Base-by-base conservation (phyloP, 139 green algal species). In the Eudorina sp. region DNA sequence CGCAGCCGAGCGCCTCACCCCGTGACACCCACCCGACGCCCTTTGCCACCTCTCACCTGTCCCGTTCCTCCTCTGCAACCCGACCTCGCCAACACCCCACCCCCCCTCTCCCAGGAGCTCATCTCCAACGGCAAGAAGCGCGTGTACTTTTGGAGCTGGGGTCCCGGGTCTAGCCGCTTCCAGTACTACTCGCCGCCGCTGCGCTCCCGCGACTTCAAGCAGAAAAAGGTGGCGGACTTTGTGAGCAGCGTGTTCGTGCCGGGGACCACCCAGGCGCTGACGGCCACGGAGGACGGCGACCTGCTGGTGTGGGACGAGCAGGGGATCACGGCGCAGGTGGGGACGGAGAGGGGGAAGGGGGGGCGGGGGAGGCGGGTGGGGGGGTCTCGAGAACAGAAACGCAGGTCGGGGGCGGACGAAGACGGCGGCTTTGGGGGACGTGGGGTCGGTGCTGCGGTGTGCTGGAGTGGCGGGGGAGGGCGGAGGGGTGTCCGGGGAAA, bases 271-370 rank as follows among this genome's bases (percentile, higher is more conserved):
- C 91, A 92, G 68, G 91, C 91, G n/a, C 75, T 92, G 53, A 92
- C 88, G 4, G 94, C 88, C 55, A 96, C 95, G 1, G 38, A 69
- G 58, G 95, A 97, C 55, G 95, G 95, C 4, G 95, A 98, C 78
- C 80, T 97, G 46, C 91, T 98, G 72, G 92, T 98, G 72, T 98
- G 94, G 94, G 94, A 96, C 79, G 89, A 95, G 85, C 93, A 94
- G 89, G 93, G 91, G 55, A 92, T 92, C 72, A 90, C 87, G 21
- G 91, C 88, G 8, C 92, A 94, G 79, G 94, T 92, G 79, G 4
- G 73, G n/a, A 0, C 45, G 45, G 5, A 21, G 73, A n/a, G 13
- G 73, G 25, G 45, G 27, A 7, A 16, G 46, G 34, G 25, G 55
- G 38, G 53, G 53, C 5, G 48, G 74, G 41, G 25, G 23, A 23